Evolutionary conservation across 2,329 filamentous ascomycete genomes (phyloP), one percentile per base, ranked within the genome.

Genomic region (Lecanosticta acicola): DNA sequence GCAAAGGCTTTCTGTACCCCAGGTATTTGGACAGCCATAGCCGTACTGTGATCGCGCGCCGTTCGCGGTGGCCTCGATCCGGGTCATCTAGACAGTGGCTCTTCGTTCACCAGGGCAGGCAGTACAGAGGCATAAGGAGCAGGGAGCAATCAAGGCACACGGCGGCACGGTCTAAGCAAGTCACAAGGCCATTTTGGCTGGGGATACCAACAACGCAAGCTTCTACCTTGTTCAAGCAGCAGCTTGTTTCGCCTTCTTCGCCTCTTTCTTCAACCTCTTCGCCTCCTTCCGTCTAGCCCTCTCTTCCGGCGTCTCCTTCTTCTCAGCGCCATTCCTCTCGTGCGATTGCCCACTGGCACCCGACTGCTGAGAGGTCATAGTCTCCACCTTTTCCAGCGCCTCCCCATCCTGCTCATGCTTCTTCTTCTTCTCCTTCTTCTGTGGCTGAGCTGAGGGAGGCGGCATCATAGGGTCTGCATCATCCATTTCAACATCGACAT

Each of bases 201-300:
- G n/a, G n/a, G n/a, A n/a, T n/a, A n/a, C n/a, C n/a, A n/a, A n/a
- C n/a, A n/a, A n/a, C n/a, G n/a, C n/a, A n/a, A n/a, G n/a, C n/a
- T n/a, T n/a, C n/a, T n/a, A n/a, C n/a, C n/a, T n/a, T n/a, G n/a
- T n/a, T 29, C 24, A 29, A 29, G 24, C 5, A 29, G 24, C 24
- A 29, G 7, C 26, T 18, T 65, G 51, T 57, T 65, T 52, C 57
- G 60, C 51, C 63, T 69, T 60, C 55, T 65, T 34, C 48, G 51
- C 54, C 41, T 60, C 56, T 50, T 61, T 60, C 48, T 54, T 58
- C 37, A 56, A 33, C 43, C 52, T 55, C 48, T 57, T 59, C 42
- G 58, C 55, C 36, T 59, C 57, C 46, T 64, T 70, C 49, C 66
- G 63, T 48, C 63, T 65, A 42, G 59, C 64, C 49, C 58, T 63